Base-by-base conservation (phyloP, 2,329 filamentous ascomycete species). In the Colletotrichum horii region DNA sequence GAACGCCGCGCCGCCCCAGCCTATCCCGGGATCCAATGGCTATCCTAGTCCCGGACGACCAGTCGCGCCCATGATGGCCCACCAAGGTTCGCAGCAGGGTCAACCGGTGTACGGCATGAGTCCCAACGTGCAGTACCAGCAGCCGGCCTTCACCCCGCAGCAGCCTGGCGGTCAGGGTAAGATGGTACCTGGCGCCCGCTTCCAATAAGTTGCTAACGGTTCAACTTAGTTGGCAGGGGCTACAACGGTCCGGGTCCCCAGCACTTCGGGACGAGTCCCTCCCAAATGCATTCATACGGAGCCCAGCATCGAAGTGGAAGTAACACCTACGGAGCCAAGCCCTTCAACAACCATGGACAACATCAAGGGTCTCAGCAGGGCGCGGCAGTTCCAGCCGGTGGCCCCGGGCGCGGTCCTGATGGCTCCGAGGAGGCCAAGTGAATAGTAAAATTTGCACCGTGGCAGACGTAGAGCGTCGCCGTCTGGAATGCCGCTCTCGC, bases 51-150 rank as follows among this genome's bases (percentile, higher is more conserved):
- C 96, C 1, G 93, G 95, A 72, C 92, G 96, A 64, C 93, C 93
- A 32, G 83, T 88, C 24, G 95, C 97, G 15, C 93, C 95, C 3
- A 95, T 97, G 93, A 98, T 98, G 96, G 94, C 93, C 80, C 96
- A 96, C 79, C 95, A 98, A 85, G 95, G 95, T 71, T 98, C 96
- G 32, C 96, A 98, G 81, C 96, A 98, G 83, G 96, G 96, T 55
- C 95, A 97, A 82, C 92, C 87, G 80, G 91, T 88, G 86, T 96
- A 91, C 88, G 94, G 91, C 78, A 95, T 96, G 93, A 94, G 93
- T 80, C 93, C 93, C 58, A 93, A 89, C 69, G 90, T 93, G 84
- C 93, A 93, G 81, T 95, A 94, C 81, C 94, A 93, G 80, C 94
- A 95, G 82, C 94, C 94, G 48, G 91, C 92, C 69, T 96, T 94